These are phyloP conservation scores for Sugiyamaella grinbergsii DNA, from an alignment of 1,139 yeast species.

Conservation along the genomic window DNA sequence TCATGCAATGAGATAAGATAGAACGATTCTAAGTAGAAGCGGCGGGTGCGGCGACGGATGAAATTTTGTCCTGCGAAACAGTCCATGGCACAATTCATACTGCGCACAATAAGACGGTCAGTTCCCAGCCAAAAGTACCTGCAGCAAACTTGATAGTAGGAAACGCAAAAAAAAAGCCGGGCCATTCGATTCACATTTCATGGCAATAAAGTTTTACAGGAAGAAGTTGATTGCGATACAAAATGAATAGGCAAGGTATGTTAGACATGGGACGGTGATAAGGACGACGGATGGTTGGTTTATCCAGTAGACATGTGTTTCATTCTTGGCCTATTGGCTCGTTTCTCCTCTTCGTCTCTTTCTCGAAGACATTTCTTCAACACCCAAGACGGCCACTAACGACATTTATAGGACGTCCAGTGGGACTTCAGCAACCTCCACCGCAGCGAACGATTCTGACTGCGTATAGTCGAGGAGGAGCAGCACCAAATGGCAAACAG, in stretches of 20 bases:
- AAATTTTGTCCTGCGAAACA: background rate
- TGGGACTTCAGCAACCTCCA: slow-evolving; percentile 13
- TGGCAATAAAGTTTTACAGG: too few relatives aligned
- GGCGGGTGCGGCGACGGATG: slow-evolving; percentile 3
- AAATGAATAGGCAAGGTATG: slow-evolving; percentile 18
- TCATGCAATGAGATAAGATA: slow-evolving; percentile 14
- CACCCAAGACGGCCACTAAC: background rate
- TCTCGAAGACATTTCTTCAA: too few relatives aligned
- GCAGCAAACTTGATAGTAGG: slow-evolving; percentile 4
- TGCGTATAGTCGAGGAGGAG: slow-evolving; percentile 10
- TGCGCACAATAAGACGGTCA: slow-evolving; percentile 3
- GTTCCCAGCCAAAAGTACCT: background rate
- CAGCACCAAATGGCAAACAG: slow-evolving; percentile 15
- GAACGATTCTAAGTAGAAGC: background rate
- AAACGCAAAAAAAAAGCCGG: too few relatives aligned
- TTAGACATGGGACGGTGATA: background rate
- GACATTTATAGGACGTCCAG: slow-evolving; percentile 7
- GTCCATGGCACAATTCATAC: background rate
- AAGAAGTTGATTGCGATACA: background rate
- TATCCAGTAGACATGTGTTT: too few relatives aligned
- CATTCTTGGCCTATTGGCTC: too few relatives aligned
- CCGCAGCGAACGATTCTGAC: slow-evolving; percentile 17
- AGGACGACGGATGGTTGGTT: too few relatives aligned
- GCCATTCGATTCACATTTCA: too few relatives aligned
- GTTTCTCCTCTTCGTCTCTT: too few relatives aligned